Conservation (phyloP, 1,139 yeast species). For the Kodamaea fungicola region DNA sequence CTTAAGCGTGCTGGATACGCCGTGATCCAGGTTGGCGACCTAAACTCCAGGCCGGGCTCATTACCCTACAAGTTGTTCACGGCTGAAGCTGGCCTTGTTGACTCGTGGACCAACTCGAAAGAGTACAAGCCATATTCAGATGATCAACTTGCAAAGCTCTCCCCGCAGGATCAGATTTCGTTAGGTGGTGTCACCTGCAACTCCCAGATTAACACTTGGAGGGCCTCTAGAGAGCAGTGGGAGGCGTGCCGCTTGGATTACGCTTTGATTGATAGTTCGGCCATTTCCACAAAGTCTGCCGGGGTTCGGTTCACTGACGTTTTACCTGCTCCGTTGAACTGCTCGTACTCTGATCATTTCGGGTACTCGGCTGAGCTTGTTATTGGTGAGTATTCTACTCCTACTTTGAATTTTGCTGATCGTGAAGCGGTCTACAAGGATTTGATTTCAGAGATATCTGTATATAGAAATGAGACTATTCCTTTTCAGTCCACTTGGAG, state of each 20-base stretch:
- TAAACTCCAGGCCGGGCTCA: conserved; percentile 84
- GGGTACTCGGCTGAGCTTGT: conserved; percentile 65
- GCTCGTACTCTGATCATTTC: conserved; percentile 89
- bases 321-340: conserved; percentile 53
- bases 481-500: conserved; percentile 66
- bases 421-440: conserved; percentile 49
- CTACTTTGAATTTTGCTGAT: conserved; percentile 2
- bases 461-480: conserved; percentile 52
- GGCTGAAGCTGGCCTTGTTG: conserved; percentile 63
- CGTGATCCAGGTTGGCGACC: conserved; percentile 87
- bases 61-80: conserved; percentile 77
- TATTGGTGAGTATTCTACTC: conserved; percentile 11
- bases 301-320: conserved; percentile 70
- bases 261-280: conserved; percentile 65
- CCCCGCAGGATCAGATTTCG: conserved; percentile 64
- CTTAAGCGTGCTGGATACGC: conserved; percentile 75
- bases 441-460: conserved; percentile 50
- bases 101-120: conserved; percentile 75
- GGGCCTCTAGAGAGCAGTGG: conserved; percentile 53
- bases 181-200: conserved; percentile 89
- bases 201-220: conserved; percentile 83
- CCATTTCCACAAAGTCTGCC: conserved; percentile 54
- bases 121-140: conserved; percentile 17
- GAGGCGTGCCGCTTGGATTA: conserved; percentile 93
- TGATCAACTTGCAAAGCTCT: conserved; percentile 46